Base-by-base conservation (phyloP, 140 eudicot genomes). In the Erigeron philadelphicus region DNA sequence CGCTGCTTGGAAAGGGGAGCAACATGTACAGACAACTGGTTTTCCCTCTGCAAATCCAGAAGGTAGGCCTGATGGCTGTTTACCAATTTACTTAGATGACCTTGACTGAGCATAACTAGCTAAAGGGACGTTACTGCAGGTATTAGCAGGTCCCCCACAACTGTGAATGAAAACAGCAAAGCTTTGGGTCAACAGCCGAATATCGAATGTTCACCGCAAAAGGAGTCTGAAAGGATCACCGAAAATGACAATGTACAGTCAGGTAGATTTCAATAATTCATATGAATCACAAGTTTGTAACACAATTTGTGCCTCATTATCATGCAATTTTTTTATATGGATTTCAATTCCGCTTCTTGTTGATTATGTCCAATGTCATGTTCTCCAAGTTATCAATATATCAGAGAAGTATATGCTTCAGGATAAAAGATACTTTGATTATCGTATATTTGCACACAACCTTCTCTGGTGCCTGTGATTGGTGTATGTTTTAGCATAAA, bases 171-270 rank as follows among this genome's bases (percentile, higher is more conserved):
- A 67, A 81, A 60, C 85, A 80, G 73, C 38, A 61, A 46, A 53
- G 75, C 61, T 42, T 65, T 8, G 56, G 68, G 67, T 78, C 81
- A 86, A 73, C 72, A 77, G 71, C 19, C 80, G n/a, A 64, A 21
- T 43, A 61, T 42, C 61, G 84, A 69, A 11, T 67, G 78, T 79
- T 67, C 76, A 64, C 79, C 90, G 66, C 81, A 82, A 69, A 58
- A 54, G 58, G 87, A 84, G 64, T 84, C 82, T 69, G 94, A 92
- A 35, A 81, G 83, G 75, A 82, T 83, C 75, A 63, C 84, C 21
- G 76, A 76, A 80, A 77, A 64, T 49, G 88, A 72, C 60, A 86
- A 76, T 65, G 31, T 83, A 53, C 97, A 81, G 83, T 83, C 97
- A 65, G 95, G 97, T 87, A 77, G 25, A 11, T 53, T 16, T 19